Conservation (phyloP, 225 moss, liverwort and hornwort genomes). For the Antitrichia curtipendula region DNA sequence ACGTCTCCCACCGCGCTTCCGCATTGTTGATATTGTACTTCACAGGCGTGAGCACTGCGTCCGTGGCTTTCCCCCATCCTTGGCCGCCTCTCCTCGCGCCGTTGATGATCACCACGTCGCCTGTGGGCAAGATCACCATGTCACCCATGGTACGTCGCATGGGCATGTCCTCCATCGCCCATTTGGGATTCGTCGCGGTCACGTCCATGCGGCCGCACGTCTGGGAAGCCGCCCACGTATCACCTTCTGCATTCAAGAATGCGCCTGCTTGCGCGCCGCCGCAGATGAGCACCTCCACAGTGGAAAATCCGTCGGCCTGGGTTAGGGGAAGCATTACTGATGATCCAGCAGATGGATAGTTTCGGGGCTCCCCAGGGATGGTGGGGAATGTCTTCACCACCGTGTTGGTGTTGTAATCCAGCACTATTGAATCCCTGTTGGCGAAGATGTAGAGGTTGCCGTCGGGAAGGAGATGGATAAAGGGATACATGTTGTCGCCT, state of each 20-base stretch:
- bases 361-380: slow-evolving; percentile 25
- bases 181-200: slow-evolving; percentile 17
- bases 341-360: slow-evolving; percentile 26
- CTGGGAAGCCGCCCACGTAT: slow-evolving; percentile 23
- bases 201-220: slow-evolving; percentile 57
- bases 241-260: neutral
- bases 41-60: slow-evolving; percentile 55
- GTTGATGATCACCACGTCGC: slow-evolving; percentile 60
- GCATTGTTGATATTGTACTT: slow-evolving; percentile 8
- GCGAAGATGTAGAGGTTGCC: slow-evolving; percentile 30
- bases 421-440: slow-evolving; percentile 11
- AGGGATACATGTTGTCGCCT: slow-evolving; percentile 22
- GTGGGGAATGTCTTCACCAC: slow-evolving; percentile 16
- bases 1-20: neutral
- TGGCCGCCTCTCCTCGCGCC: slow-evolving; percentile 52
- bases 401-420: neutral
- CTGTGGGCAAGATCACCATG: slow-evolving; percentile 59
- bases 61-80: slow-evolving; percentile 41
- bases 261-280: slow-evolving; percentile 5
- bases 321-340: slow-evolving; percentile 16
- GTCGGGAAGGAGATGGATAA: slow-evolving; percentile 4
- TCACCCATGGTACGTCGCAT: slow-evolving; percentile 67
- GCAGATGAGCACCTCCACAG: slow-evolving; percentile 18
- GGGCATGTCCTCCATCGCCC: slow-evolving; percentile 84
- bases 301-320: neutral